phyloP scores from a whole-genome alignment of 106 monocot genomes.

The Acanthochlamys bracteata region DNA sequence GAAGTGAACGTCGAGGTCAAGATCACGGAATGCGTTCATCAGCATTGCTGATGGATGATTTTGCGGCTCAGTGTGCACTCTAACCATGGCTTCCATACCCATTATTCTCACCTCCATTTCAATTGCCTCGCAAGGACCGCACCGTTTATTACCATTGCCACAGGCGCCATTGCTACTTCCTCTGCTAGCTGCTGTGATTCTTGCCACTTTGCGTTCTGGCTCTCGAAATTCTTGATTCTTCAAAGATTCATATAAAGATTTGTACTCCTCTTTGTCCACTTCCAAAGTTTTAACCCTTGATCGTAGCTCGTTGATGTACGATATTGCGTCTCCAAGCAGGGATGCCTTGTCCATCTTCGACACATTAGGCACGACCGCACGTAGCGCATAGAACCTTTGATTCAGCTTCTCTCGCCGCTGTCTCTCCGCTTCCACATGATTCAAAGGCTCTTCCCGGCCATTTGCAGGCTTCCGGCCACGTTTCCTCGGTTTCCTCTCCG shows the following conservation, averaged over 20 bases:
- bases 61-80: constrained; percentile 35
- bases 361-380: constrained; percentile 89
- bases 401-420: constrained; percentile 89
- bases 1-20: constrained; percentile 54
- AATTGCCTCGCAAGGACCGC: neutral
- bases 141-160: neutral
- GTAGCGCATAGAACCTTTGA: constrained; percentile 88
- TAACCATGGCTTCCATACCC: constrained; percentile 49
- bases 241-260: constrained; percentile 28
- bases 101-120: constrained; percentile 61
- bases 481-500: constrained; percentile 61
- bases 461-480: constrained; percentile 85
- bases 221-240: constrained; percentile 17
- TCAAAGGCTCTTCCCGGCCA: constrained; percentile 79
- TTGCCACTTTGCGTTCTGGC: neutral
- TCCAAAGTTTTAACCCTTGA: constrained; percentile 33
- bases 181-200: neutral
- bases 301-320: constrained; percentile 73
- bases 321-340: constrained; percentile 74
- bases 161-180: constrained; percentile 27
- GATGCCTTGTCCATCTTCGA: constrained; percentile 99
- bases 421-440: constrained; percentile 92
- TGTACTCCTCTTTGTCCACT: constrained; percentile 33
- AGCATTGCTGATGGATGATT: constrained; percentile 60
- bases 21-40: constrained; percentile 42